A percentile compares a stretch with the other conserved stretches of the same genome.
Evolutionary conservation across 2,329 filamentous ascomycete genomes (phyloP).

Genomic region (Byssochlamys sp.): DNA sequence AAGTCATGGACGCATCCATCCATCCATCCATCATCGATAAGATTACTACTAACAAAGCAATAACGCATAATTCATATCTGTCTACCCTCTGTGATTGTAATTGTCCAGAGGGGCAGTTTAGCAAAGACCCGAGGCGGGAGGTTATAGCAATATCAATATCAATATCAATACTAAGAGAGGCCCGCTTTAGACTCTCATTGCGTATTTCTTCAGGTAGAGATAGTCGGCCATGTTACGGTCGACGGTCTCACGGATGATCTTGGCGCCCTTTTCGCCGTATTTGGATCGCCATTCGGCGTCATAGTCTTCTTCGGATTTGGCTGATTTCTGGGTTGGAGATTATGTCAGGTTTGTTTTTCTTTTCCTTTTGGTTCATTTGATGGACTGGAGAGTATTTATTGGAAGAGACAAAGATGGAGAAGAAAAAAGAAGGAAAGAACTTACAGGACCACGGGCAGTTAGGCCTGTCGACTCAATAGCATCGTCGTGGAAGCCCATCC

Average conservation of each 20-base stretch:
- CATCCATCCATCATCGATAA: too few relatives aligned
- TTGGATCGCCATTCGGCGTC: conserved; percentile 53
- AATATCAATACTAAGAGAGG: background rate
- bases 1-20: too few relatives aligned
- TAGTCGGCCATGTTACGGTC: conserved; percentile 52
- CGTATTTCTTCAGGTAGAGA: conserved; percentile 57
- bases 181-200: conserved; percentile 40
- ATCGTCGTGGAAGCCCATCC: conserved; percentile 94
- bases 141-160: too few relatives aligned
- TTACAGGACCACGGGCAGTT: conserved; percentile 47
- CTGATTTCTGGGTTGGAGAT: conserved; percentile 17
- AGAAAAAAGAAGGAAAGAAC: conserved; percentile 9
- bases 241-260: conserved; percentile 50
- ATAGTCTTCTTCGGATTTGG: conserved; percentile 44
- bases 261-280: conserved; percentile 51
- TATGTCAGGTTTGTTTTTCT: background rate
- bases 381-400: conserved; percentile 6
- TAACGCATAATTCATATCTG: too few relatives aligned
- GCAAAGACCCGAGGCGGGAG: too few relatives aligned
- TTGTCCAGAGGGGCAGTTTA: too few relatives aligned
- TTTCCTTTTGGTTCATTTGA: background rate
- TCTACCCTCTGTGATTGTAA: too few relatives aligned
- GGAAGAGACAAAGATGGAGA: background rate
- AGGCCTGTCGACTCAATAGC: conserved; percentile 73
- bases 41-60: too few relatives aligned